These are phyloP conservation scores for Globisporangium cystogenes DNA, from an alignment of 352 stramenopile species.

Conservation along the genomic window DNA sequence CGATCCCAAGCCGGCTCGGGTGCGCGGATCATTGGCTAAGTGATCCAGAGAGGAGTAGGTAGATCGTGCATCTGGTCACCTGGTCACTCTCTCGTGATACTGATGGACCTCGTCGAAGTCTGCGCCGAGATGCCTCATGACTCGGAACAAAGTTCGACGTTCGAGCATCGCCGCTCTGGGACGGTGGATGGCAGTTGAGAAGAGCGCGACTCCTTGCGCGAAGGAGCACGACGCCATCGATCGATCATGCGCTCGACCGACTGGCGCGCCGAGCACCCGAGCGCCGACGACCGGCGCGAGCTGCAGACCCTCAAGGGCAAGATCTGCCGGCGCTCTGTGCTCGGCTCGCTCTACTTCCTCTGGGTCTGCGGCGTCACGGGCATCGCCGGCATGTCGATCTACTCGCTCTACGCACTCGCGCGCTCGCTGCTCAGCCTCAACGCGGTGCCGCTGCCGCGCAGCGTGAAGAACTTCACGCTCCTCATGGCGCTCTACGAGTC, in stretches of 20 bases:
- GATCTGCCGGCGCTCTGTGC: slow-evolving; percentile 23
- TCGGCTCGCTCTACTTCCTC: slow-evolving; percentile 26
- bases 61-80: too few relatives aligned
- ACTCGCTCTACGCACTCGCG: slow-evolving; percentile 17
- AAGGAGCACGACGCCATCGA: too few relatives aligned
- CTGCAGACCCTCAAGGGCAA: slow-evolving; percentile 18
- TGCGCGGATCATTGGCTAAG: too few relatives aligned
- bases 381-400: slow-evolving; percentile 17
- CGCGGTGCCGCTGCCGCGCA: slow-evolving; percentile 3
- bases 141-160: too few relatives aligned
- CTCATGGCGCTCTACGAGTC: slow-evolving; percentile 39
- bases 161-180: too few relatives aligned
- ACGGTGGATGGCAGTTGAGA: too few relatives aligned
- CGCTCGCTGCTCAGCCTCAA: slow-evolving; percentile 12
- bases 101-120: too few relatives aligned
- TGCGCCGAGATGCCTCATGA: too few relatives aligned
- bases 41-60: too few relatives aligned
- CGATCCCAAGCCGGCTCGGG: too few relatives aligned
- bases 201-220: too few relatives aligned
- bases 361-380: slow-evolving; percentile 24
- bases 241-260: background rate
- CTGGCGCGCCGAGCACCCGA: background rate
- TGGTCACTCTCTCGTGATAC: too few relatives aligned
- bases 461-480: slow-evolving; percentile 24
- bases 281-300: slow-evolving; percentile 18